phyloP scores from a whole-genome alignment of 2,329 filamentous ascomycete species.

The Phialemoniopsis sp. region DNA sequence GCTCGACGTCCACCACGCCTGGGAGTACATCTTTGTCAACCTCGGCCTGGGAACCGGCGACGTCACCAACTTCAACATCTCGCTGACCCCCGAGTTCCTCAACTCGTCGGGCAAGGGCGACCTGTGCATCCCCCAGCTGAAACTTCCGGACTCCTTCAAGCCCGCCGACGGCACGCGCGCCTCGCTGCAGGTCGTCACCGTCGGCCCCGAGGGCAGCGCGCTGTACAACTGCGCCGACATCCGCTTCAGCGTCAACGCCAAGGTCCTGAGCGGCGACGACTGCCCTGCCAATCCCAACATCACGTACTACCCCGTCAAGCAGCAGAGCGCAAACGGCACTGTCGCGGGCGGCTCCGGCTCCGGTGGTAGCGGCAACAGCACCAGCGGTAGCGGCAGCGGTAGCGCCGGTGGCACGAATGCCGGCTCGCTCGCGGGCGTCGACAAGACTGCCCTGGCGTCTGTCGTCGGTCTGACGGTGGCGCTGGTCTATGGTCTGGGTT shows the following conservation, averaged over 20 bases:
- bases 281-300: constrained; percentile 59
- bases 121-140: constrained; percentile 61
- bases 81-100: constrained; percentile 55
- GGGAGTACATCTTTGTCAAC: constrained; percentile 51
- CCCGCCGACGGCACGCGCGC: constrained; percentile 58
- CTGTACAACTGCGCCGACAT: constrained; percentile 77
- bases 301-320: constrained; percentile 24
- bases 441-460: constrained; percentile 21
- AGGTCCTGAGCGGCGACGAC: constrained; percentile 35
- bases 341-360: constrained; percentile 2
- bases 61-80: constrained; percentile 63
- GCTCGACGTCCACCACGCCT: constrained; percentile 46
- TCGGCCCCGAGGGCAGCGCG: constrained; percentile 52
- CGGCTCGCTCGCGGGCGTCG: constrained; percentile 13
- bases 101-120: constrained; percentile 57
- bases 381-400: constrained; percentile 1
- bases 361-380: constrained; percentile 4
- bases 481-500: constrained; percentile 30
- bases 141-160: constrained; percentile 44
- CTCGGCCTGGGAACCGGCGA: constrained; percentile 31
- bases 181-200: constrained; percentile 66
- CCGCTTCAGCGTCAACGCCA: constrained; percentile 53
- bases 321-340: constrained; percentile 16
- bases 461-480: constrained; percentile 30
- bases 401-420: constrained; percentile 10